These are phyloP conservation scores for Phytophthora multivora DNA, from an alignment of 352 stramenopile genomes.

Conservation along the genomic window DNA sequence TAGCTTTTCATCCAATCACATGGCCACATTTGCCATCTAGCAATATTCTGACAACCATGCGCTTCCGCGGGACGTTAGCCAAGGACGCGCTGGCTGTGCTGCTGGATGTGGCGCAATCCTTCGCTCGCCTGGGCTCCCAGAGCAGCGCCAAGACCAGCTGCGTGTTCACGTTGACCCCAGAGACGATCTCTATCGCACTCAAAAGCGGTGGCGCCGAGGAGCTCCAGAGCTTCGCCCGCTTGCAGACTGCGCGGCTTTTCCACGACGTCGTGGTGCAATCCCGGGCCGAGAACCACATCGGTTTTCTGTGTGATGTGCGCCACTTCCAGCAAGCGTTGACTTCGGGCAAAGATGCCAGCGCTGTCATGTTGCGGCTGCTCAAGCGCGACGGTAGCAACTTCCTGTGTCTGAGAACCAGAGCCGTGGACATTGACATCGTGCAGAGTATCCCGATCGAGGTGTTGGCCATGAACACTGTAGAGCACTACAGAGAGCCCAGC, in stretches of 20 bases:
- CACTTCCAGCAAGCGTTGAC: slow-evolving; percentile 76
- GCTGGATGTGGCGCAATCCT: slow-evolving; percentile 77
- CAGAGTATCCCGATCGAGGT: slow-evolving; percentile 87
- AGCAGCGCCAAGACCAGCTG: slow-evolving; percentile 65
- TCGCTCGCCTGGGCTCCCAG: slow-evolving; percentile 62
- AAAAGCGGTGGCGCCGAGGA: slow-evolving; percentile 75
- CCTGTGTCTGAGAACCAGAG: slow-evolving; percentile 70
- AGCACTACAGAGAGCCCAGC: slow-evolving; percentile 80
- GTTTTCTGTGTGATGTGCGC: slow-evolving; percentile 74
- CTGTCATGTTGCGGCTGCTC: slow-evolving; percentile 83
- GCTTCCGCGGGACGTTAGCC: slow-evolving; percentile 77
- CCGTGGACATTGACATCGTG: slow-evolving; percentile 86
- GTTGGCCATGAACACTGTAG: slow-evolving; percentile 71
- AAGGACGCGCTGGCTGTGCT: slow-evolving; percentile 80
- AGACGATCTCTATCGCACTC: slow-evolving; percentile 65
- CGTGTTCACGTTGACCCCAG: slow-evolving; percentile 74
- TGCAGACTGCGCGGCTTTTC: slow-evolving; percentile 72
- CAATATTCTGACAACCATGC: slow-evolving; percentile 42
- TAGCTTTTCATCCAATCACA: slow-evolving; percentile 23
- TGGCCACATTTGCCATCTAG: background rate
- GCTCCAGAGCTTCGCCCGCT: slow-evolving; percentile 76
- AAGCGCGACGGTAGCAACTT: slow-evolving; percentile 80
- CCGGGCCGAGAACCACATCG: slow-evolving; percentile 80
- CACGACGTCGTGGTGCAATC: slow-evolving; percentile 76
- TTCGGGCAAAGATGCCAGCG: slow-evolving; percentile 79